Base-by-base conservation (phyloP, 2,329 filamentous ascomycete genomes). In the Thelonectria olida region DNA sequence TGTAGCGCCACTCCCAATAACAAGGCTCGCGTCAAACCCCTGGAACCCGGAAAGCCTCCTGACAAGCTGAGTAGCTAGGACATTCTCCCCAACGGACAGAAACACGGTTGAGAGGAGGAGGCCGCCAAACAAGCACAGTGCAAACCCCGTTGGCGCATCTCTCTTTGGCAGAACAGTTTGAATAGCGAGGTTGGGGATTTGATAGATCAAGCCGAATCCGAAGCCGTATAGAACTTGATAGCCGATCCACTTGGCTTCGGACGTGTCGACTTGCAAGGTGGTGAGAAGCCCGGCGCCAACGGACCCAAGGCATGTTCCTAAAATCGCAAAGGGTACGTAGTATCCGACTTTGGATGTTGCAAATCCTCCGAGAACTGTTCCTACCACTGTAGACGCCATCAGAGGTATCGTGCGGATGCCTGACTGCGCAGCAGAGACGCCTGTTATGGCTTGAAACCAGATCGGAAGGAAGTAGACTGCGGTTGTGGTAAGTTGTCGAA, bases 371-470 rank as follows among this genome's bases (percentile, higher is more conserved):
- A 65, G 36, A 7, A 71, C 53, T 5, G 54, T 50, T 3, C 55
- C 63, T 22, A 67, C 49, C 19, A 72, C 62, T n/a, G 64, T 68
- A 15, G 67, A 50, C 6, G 68, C 36, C 38, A 69, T 63, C n/a
- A 69, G 54, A 7, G 70, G 68, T 2, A 73, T 55, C 3, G 63
- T 59, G 12, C 63, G 57, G 41, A 72, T 66, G 27, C 71, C 69
- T 13, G 68, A 67, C n/a, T 70, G 39, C 6, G 68, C 59, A 38
- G 70, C 68, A 2, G 65, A 62, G n/a, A 60, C 50, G 48, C 63
- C 78, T 58, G 77, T 70, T 55, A 81, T 78, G 20, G 79, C 76
- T 64, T 83, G 81, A 71, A 82, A 84, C 78, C 80, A 85, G 53
- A 84, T 77, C 10, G 82, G 81, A 8, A 84, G 71, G 68, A 78